phyloP scores from a whole-genome alignment of 768 basidiomycete species.

The Russula sp. region DNA sequence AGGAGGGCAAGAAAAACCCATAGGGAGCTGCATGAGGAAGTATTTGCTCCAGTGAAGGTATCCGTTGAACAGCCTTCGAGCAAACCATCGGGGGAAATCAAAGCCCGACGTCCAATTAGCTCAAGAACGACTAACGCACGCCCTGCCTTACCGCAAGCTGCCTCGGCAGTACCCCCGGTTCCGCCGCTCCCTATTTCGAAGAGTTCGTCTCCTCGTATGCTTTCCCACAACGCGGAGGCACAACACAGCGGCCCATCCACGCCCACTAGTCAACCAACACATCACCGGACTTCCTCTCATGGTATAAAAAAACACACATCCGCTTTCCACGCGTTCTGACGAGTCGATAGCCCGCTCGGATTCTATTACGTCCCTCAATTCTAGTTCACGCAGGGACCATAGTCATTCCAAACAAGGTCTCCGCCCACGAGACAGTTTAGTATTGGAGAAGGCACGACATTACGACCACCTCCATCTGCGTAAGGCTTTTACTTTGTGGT shows the following conservation, averaged over 20 bases:
- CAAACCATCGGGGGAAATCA: neutral
- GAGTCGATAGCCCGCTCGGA: constrained; percentile 7
- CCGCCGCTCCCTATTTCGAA: constrained; percentile 25
- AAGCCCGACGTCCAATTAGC: constrained; percentile 24
- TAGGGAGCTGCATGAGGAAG: constrained; percentile 19
- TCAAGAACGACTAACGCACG: constrained; percentile 28
- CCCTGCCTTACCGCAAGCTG: constrained; percentile 27
- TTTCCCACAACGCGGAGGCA: neutral
- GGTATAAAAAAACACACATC: neutral
- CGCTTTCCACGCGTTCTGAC: constrained; percentile 4
- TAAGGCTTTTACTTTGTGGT: constrained; percentile 36
- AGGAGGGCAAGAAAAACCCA: constrained; percentile 8
- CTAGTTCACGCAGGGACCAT: constrained; percentile 12
- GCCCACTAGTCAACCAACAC: neutral
- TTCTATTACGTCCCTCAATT: neutral
- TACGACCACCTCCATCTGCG: constrained; percentile 33
- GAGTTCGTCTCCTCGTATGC: neutral
- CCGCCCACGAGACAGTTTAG: constrained; percentile 31
- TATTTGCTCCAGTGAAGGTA: constrained; percentile 1
- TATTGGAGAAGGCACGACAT: constrained; percentile 29
- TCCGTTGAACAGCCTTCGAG: neutral
- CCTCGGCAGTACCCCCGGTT: constrained; percentile 29
- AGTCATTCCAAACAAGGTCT: neutral
- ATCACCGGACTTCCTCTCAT: neutral
- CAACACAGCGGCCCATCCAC: neutral